Conservation (phyloP, 805 yeast genomes). For the Wickerhamomyces chaumierensis region DNA sequence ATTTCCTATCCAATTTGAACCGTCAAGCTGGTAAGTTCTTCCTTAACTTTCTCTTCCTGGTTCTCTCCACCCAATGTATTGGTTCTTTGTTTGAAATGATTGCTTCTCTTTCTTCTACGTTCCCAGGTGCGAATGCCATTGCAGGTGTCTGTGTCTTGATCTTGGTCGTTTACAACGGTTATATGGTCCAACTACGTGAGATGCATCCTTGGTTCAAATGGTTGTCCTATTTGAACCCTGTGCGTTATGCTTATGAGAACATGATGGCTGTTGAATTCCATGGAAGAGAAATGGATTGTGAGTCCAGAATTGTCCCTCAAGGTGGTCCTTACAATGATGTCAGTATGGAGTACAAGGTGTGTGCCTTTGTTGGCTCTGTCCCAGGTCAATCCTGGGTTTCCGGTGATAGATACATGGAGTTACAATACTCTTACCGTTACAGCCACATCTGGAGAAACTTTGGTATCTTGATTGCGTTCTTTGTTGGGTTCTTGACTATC, state of each 20-base stretch:
- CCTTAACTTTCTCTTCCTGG: constrained; percentile 32
- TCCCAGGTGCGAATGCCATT: constrained; percentile 45
- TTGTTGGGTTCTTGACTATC: constrained; percentile 29
- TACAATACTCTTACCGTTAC: constrained; percentile 29
- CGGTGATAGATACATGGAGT: constrained; percentile 39
- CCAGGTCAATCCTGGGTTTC: constrained; percentile 38
- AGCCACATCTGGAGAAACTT: constrained; percentile 53
- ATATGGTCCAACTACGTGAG: constrained; percentile 39
- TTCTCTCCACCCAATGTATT: constrained; percentile 35
- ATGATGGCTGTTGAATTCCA: constrained; percentile 43
- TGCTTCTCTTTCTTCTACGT: constrained; percentile 34
- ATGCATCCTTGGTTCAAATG: constrained; percentile 54
- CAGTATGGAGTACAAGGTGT: constrained; percentile 26
- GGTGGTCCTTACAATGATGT: constrained; percentile 17
- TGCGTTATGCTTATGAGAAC: constrained; percentile 44
- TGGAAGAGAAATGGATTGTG: constrained; percentile 37
- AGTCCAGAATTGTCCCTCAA: constrained; percentile 35
- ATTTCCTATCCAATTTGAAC: constrained; percentile 45
- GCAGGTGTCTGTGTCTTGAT: constrained; percentile 34
- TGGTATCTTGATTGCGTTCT: constrained; percentile 41
- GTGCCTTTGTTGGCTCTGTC: constrained; percentile 44
- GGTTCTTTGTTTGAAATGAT: constrained; percentile 41
- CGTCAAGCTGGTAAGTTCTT: constrained; percentile 43
- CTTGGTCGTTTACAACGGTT: constrained; percentile 41
- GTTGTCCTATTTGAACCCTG: constrained; percentile 47